phyloP scores from a whole-genome alignment of 352 stramenopile genomes.

The Globisporangium nunn region DNA sequence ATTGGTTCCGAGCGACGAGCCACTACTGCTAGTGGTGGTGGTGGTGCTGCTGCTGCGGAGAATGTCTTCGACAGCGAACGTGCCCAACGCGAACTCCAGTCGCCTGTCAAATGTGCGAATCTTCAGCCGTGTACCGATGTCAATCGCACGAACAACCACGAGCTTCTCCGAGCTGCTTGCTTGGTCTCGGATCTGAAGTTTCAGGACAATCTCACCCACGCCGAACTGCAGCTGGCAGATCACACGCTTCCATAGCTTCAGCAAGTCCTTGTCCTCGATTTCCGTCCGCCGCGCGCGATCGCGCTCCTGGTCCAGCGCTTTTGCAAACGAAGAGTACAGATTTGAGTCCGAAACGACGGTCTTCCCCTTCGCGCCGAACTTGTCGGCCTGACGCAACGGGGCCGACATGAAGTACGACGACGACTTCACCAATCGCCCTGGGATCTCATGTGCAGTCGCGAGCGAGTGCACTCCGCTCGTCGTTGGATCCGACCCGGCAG shows the following conservation, averaged over 20 bases:
- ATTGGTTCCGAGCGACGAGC: neutral
- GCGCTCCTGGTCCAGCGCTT: constrained; percentile 28
- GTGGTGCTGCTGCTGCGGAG: constrained; percentile 17
- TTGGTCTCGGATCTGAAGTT: constrained; percentile 48
- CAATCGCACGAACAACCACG: constrained; percentile 39
- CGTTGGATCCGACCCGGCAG: constrained; percentile 8
- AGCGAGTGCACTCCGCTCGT: constrained; percentile 4
- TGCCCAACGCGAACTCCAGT: constrained; percentile 66
- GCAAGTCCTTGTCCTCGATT: constrained; percentile 55
- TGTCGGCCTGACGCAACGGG: constrained; percentile 2
- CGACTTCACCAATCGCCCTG: constrained; percentile 13
- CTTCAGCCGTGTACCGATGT: constrained; percentile 58
- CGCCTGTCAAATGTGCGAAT: constrained; percentile 60
- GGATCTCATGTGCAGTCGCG: constrained; percentile 11
- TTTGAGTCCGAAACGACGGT: constrained; percentile 20
- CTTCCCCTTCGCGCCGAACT: constrained; percentile 9
- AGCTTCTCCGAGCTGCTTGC: constrained; percentile 33
- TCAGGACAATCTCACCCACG: constrained; percentile 41
- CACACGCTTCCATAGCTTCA: constrained; percentile 76
- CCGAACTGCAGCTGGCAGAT: constrained; percentile 53
- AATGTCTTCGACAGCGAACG: constrained; percentile 70
- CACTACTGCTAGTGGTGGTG: neutral
- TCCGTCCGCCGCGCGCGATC: constrained; percentile 38
- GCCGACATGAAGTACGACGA: constrained; percentile 16
- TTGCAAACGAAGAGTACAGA: constrained; percentile 29